phyloP scores from a whole-genome alignment of 73 alveolate genomes.

The Tetrahymena thermophila region DNA sequence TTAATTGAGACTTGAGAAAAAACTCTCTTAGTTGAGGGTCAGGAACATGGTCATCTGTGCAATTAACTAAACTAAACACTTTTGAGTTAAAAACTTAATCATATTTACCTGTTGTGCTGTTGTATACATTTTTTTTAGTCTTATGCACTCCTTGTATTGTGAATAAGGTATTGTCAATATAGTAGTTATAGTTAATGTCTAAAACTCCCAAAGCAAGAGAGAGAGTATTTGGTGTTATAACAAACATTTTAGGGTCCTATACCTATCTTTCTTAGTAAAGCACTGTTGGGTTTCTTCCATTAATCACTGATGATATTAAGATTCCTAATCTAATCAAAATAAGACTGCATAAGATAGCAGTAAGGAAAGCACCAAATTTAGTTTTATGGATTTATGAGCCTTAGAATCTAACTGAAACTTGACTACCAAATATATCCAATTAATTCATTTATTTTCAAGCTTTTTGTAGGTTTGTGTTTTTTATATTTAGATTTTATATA shows the following conservation, averaged over 20 bases:
- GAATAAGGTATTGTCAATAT: not conserved
- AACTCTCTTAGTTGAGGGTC: not conserved
- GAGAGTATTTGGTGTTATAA: not conserved
- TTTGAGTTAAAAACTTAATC: not conserved
- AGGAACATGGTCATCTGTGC: not conserved
- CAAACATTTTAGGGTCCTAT: not conserved
- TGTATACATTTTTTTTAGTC: not conserved
- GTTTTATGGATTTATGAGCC: not conserved
- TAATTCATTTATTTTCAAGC: not conserved
- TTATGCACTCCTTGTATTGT: not conserved
- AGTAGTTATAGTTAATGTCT: not conserved
- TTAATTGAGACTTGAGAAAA: not conserved
- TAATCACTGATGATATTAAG: not conserved
- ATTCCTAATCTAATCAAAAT: not conserved
- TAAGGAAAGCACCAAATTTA: not conserved
- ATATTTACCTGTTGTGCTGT: not conserved
- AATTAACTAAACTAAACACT: not conserved
- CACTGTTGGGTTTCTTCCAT: not conserved
- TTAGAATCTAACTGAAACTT: not conserved
- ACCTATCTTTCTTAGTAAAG: not conserved
- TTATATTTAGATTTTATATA: too few relatives aligned
- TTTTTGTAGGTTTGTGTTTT: too few relatives aligned
- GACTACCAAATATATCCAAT: not conserved
- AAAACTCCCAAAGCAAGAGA: not conserved
- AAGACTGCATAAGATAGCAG: not conserved